Base-by-base conservation (phyloP, 2,329 filamentous ascomycete genomes). In the Zasmidium cellare region DNA sequence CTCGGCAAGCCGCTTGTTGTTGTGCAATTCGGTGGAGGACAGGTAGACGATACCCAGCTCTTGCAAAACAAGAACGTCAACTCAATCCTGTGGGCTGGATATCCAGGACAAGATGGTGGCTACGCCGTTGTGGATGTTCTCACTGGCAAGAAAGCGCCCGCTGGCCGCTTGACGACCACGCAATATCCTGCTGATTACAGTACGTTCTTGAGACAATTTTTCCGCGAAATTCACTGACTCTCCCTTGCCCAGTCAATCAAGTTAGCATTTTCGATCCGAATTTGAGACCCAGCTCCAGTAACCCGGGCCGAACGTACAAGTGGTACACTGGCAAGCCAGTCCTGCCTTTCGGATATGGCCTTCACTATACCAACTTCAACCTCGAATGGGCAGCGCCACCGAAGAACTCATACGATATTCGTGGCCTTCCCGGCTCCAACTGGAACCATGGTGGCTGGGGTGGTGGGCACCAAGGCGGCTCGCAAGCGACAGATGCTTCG, bases 91-190 rank as follows among this genome's bases (percentile, higher is more conserved):
- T 79, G 77, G 77, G 59, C 28, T 22, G 77, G 76, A 9, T 79
- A 79, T 56, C 77, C 77, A 0, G 76, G 77, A 18, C 76, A 79
- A 57, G 74, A 74, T 2, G 77, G 77, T 5, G 77, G 77, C 1
- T 67, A 67, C 12, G 77, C 77, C 1, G 64, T 79, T 12, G 58
- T 75, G 28, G 77, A 79, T 49, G 73, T 78, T 22, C 65, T 79
- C 18, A 73, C 70, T 1, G 77, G 76, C 9, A 74, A 74, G 51
- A 69, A 69, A 18, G 69, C 73, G 1, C 75, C 75, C 0, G 76
- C 77, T 14, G 77, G 75, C 6, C 71, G 77, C n/a, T 69, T 79
- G 16, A 51, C 48, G 65, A 74, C 73, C 1, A 65, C 66, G 3
- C 63, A 74, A 31, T 76, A 79, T 55, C 69, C 74, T 1, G 72